A percentile compares a stretch with the other conserved stretches of the same genome.
Evolutionary conservation across 2,329 filamentous ascomycete genomes (phyloP).

Genomic region (Aspergillus bombycis): DNA sequence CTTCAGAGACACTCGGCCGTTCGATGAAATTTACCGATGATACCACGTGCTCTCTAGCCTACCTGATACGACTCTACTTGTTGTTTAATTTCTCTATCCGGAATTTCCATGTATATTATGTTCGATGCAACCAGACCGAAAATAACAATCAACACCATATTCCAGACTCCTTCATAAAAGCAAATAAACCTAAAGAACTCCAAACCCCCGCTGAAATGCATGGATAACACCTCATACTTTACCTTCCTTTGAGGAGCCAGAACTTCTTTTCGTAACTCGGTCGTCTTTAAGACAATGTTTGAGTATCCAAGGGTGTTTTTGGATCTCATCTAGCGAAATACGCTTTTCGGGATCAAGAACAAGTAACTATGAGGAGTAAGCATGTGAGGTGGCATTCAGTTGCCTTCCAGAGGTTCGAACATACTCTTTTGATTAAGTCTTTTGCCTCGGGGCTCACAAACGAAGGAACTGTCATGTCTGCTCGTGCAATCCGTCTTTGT

Average conservation of each 20-base stretch:
- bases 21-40: slow-evolving; percentile 89
- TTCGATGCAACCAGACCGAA: slow-evolving; percentile 6
- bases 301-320: slow-evolving; percentile 91
- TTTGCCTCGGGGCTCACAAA: slow-evolving; percentile 89
- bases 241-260: slow-evolving; percentile 39
- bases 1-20: slow-evolving; percentile 89
- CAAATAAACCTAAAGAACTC: slow-evolving; percentile 14
- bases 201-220: slow-evolving; percentile 25
- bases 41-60: slow-evolving; percentile 16
- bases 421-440: slow-evolving; percentile 87
- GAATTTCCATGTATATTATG: slow-evolving; percentile 19
- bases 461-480: slow-evolving; percentile 88
- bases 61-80: background rate
- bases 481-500: slow-evolving; percentile 81
- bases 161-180: background rate
- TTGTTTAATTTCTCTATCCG: background rate
- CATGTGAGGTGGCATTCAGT: background rate
- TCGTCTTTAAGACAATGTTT: slow-evolving; percentile 78
- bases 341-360: slow-evolving; percentile 93
- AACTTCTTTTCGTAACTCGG: slow-evolving; percentile 47
- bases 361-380: slow-evolving; percentile 63
- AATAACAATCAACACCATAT: slow-evolving; percentile 8
- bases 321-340: slow-evolving; percentile 84
- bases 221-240: slow-evolving; percentile 30
- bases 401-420: slow-evolving; percentile 8